Evolutionary conservation across 352 stramenopile genomes (phyloP).

Genomic region (Pythium insidiosum): DNA sequence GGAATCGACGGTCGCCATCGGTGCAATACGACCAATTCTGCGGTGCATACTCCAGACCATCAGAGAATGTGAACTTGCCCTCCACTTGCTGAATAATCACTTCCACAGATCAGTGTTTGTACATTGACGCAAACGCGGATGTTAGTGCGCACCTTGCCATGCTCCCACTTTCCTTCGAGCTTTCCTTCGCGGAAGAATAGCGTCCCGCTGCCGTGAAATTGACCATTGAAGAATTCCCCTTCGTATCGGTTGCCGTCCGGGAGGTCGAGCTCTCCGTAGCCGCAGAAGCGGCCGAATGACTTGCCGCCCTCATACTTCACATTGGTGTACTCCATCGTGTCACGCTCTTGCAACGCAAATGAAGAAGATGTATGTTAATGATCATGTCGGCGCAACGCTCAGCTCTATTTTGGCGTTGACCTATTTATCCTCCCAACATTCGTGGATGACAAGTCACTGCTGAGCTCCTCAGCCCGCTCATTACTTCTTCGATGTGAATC

Average conservation of each 20-base stretch:
- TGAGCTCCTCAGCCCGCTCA: too few relatives aligned
- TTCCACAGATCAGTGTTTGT: background rate
- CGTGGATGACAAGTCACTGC: too few relatives aligned
- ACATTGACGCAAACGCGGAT: background rate
- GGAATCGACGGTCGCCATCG: constrained; percentile 51
- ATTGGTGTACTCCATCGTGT: background rate
- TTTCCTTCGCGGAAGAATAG: constrained; percentile 63
- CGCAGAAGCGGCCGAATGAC: constrained; percentile 56
- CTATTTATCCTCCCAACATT: too few relatives aligned
- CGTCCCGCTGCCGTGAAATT: constrained; percentile 70
- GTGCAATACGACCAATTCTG: constrained; percentile 60
- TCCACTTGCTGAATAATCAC: constrained; percentile 42
- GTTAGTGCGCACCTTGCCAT: constrained; percentile 69
- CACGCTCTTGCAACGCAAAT: background rate
- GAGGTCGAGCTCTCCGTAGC: constrained; percentile 41
- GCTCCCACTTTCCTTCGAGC: constrained; percentile 57
- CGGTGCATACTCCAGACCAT: constrained; percentile 59
- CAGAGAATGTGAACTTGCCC: constrained; percentile 68
- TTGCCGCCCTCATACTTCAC: constrained; percentile 45
- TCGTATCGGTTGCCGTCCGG: constrained; percentile 65
- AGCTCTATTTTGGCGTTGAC: constrained; percentile 11
- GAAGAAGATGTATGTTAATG: too few relatives aligned
- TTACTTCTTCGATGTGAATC: constrained; percentile 53
- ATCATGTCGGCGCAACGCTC: too few relatives aligned
- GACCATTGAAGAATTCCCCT: constrained; percentile 70